These are phyloP conservation scores for Evansstolkia leycettana DNA, from an alignment of 495 filamentous ascomycete genomes.

Conservation along the genomic window DNA sequence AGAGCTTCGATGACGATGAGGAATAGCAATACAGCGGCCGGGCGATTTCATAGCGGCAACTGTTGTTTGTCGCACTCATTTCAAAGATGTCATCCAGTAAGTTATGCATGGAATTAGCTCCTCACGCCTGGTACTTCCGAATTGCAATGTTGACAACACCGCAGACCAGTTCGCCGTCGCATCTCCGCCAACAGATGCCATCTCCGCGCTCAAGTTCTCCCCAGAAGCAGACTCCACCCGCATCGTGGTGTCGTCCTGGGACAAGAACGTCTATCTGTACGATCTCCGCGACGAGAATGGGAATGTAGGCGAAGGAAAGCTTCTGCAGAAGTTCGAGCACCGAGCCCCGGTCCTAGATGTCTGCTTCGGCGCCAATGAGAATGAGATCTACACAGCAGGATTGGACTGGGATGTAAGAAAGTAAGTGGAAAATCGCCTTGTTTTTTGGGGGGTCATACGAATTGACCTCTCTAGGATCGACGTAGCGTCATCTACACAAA, in stretches of 20 bases:
- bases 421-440: conserved; percentile 25
- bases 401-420: conserved; percentile 75
- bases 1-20: conserved; percentile 17
- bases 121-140: not conserved
- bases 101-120: conserved; percentile 6
- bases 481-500: conserved; percentile 56
- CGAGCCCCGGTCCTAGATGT: conserved; percentile 81
- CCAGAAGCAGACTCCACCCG: conserved; percentile 50
- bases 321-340: conserved; percentile 65
- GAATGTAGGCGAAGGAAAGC: conserved; percentile 38
- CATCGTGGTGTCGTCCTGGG: conserved; percentile 89
- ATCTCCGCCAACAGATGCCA: conserved; percentile 70
- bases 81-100: conserved; percentile 27
- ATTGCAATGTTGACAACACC: conserved; percentile 5
- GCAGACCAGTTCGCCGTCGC: conserved; percentile 36
- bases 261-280: conserved; percentile 84
- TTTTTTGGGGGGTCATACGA: not conserved
- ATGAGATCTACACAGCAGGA: conserved; percentile 75
- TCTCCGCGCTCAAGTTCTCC: conserved; percentile 78
- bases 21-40: conserved; percentile 8
- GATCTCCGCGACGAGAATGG: conserved; percentile 54
- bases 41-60: too few relatives aligned
- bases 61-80: not conserved
- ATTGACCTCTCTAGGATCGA: conserved; percentile 44
- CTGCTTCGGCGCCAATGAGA: conserved; percentile 69